Conservation (phyloP, 768 basidiomycete species). For the Suillus alpinus region DNA sequence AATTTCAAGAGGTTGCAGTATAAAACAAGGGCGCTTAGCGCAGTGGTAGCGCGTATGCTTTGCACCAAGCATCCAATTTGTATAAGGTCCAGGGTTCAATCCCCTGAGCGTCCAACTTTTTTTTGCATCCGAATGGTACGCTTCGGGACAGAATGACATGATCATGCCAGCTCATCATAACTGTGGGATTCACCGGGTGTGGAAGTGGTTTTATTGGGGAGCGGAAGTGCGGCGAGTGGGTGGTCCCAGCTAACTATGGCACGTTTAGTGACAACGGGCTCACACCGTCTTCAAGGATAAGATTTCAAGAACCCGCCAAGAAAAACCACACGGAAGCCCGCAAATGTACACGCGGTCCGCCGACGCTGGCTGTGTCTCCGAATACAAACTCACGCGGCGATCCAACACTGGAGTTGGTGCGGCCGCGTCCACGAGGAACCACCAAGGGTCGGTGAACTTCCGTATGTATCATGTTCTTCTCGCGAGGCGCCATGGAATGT, state of each 20-base stretch:
- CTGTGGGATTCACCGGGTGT: background rate
- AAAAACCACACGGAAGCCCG: background rate
- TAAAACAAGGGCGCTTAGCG: slow-evolving; percentile 21
- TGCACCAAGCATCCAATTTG: slow-evolving; percentile 30
- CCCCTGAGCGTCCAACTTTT: slow-evolving; percentile 40
- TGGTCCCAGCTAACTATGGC: background rate
- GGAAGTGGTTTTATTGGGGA: background rate
- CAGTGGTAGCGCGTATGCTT: slow-evolving; percentile 46
- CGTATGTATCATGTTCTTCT: background rate
- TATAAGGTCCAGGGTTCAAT: slow-evolving; percentile 45
- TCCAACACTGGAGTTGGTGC: background rate
- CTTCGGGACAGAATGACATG: background rate
- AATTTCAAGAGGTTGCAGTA: background rate
- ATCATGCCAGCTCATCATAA: background rate
- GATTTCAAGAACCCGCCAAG: background rate
- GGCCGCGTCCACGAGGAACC: background rate
- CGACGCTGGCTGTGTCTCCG: background rate
- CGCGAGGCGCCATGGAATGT: background rate
- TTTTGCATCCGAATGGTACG: background rate
- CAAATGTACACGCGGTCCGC: background rate
- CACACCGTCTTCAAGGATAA: background rate
- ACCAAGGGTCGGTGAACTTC: background rate
- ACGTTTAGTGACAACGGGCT: background rate
- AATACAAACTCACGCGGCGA: background rate
- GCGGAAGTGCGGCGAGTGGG: background rate